Evolutionary conservation across 2,329 filamentous ascomycete genomes (phyloP).

Genomic region (Alternaria longipes): DNA sequence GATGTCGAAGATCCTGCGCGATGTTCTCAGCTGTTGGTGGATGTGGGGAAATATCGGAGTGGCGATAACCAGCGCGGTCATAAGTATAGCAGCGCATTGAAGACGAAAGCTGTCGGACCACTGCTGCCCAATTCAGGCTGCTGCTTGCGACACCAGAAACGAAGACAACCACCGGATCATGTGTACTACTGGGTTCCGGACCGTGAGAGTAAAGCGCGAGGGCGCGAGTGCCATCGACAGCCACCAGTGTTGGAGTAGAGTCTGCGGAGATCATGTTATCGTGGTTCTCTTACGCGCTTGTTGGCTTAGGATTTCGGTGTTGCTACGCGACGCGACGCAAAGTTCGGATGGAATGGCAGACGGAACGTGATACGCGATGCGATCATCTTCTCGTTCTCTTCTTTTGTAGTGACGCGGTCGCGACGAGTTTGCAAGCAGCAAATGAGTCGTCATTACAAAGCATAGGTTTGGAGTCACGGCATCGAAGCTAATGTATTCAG

Average conservation of each 20-base stretch:
- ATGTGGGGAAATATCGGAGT: slow-evolving; percentile 25
- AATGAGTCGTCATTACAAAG: not conserved
- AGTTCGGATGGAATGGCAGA: not conserved
- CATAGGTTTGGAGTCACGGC: not conserved
- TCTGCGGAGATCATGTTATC: not conserved
- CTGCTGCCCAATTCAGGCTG: slow-evolving; percentile 23
- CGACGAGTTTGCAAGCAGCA: not conserved
- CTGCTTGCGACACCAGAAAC: slow-evolving; percentile 22
- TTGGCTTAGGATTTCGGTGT: too few species aligned
- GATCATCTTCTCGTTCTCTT: not conserved
- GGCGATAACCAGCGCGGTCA: slow-evolving; percentile 28
- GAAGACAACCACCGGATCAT: slow-evolving; percentile 19
- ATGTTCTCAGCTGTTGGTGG: slow-evolving; percentile 27
- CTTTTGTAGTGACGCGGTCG: not conserved
- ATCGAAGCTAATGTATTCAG: not conserved
- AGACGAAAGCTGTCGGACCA: slow-evolving; percentile 20
- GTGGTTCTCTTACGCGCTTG: too few species aligned
- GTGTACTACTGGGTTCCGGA: slow-evolving; percentile 5
- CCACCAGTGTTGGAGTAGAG: not conserved
- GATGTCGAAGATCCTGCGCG: slow-evolving; percentile 21
- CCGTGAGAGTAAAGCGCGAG: not conserved
- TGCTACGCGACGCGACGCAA: not conserved
- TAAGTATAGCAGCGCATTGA: slow-evolving; percentile 30
- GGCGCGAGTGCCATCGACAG: not conserved
- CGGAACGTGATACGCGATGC: not conserved